Percentiles rank a stretch among this genome's conserved stretches.
phyloP scores from a whole-genome alignment of 805 yeast genomes.

The Sungouiozyma intestinalis region DNA sequence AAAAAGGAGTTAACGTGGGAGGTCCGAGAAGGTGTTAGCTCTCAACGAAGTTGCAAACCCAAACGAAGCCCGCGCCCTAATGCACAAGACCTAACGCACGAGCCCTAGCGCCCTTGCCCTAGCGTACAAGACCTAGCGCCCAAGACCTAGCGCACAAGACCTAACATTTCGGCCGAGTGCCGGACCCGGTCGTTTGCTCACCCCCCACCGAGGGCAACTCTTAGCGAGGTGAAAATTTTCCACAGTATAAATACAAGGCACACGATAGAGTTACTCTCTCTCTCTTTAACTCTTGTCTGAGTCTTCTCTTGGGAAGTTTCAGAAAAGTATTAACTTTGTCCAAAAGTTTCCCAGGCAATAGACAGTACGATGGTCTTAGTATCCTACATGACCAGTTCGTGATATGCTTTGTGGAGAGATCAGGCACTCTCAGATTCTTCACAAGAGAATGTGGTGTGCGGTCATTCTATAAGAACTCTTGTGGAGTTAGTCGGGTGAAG shows the following conservation, averaged over 20 bases:
- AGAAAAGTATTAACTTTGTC: conserved; percentile 42
- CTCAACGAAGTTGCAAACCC: no score
- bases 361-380: conserved; percentile 45
- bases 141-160: no score
- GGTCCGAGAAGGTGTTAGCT: no score
- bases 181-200: not conserved
- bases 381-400: conserved; percentile 17
- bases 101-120: no score
- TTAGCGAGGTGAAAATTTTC: not conserved
- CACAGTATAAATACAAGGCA: not conserved
- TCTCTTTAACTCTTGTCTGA: not conserved
- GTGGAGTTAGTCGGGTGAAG: conserved; percentile 15
- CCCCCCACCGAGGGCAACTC: not conserved
- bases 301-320: no score
- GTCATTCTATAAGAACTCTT: conserved; percentile 28
- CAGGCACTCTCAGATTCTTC: conserved; percentile 4
- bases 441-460: not conserved
- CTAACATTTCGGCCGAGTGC: no score
- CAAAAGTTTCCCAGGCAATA: conserved; percentile 55
- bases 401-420: conserved; percentile 28
- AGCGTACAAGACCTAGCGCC: no score
- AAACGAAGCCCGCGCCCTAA: no score
- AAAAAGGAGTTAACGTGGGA: no score
- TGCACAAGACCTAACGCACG: no score
- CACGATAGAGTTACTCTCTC: not conserved